A percentile compares a stretch with the other conserved stretches of the same genome.
These are phyloP conservation scores for Pythium apleroticum DNA, from an alignment of 352 stramenopile genomes.

Conservation along the genomic window DNA sequence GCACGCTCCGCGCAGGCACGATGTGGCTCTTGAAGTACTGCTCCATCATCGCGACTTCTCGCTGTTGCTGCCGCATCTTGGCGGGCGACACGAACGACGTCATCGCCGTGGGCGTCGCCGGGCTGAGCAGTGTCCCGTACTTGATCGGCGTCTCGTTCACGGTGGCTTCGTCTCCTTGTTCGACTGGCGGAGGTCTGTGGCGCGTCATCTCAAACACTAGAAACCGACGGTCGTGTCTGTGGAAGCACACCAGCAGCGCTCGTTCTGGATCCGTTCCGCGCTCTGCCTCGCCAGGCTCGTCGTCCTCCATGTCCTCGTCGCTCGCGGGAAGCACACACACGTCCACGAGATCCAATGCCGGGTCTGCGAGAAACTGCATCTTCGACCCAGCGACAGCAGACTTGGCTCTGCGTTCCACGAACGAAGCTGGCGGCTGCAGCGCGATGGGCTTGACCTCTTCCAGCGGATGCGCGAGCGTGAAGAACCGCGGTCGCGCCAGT, in stretches of 20 bases:
- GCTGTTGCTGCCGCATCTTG: slow-evolving; percentile 27
- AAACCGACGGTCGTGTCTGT: slow-evolving; percentile 50
- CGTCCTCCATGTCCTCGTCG: slow-evolving; percentile 8
- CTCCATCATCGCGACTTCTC: slow-evolving; percentile 23
- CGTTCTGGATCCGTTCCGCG: slow-evolving; percentile 5
- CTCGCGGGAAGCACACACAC: slow-evolving; percentile 27
- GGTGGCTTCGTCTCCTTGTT: neutral
- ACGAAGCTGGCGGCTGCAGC: neutral
- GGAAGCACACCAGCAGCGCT: slow-evolving; percentile 48
- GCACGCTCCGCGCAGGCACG: slow-evolving; percentile 14
- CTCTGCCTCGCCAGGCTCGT: neutral
- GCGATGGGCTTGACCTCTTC: slow-evolving; percentile 77
- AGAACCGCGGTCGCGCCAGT: slow-evolving; percentile 50
- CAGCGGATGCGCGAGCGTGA: slow-evolving; percentile 71
- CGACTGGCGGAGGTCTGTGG: neutral
- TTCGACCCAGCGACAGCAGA: neutral
- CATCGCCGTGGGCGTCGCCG: neutral
- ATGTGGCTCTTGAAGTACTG: slow-evolving; percentile 28
- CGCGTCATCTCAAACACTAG: slow-evolving; percentile 43
- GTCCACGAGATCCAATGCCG: slow-evolving; percentile 50
- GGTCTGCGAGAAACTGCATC: slow-evolving; percentile 48
- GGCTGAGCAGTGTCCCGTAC: neutral
- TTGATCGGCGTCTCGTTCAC: neutral
- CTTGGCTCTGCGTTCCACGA: neutral
- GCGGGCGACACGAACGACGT: slow-evolving; percentile 26